Conservation (phyloP, 2,329 filamentous ascomycete species). For the Colletotrichum gloeosporioides region DNA sequence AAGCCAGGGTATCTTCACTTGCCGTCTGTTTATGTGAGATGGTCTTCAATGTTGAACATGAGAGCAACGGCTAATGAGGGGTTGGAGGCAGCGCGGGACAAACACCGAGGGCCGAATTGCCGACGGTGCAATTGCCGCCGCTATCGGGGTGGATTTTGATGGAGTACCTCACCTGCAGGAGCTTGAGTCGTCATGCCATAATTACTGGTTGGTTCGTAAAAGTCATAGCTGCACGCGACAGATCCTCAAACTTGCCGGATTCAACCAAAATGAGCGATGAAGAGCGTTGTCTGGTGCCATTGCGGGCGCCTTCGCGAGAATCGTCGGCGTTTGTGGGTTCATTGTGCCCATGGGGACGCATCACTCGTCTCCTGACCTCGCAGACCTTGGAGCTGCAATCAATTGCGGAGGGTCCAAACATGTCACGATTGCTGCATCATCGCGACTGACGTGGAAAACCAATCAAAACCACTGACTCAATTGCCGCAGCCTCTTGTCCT, state of each 20-base stretch:
- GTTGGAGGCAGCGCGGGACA: not conserved
- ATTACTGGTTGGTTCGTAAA: not conserved
- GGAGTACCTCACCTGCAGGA: not conserved
- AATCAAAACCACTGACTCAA: not conserved
- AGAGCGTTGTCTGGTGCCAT: not conserved
- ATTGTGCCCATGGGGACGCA: not conserved
- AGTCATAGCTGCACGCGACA: not conserved
- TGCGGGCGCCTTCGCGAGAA: not conserved
- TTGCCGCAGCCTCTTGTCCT: not conserved
- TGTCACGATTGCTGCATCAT: not conserved
- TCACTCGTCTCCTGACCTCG: not conserved
- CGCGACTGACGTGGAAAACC: not conserved
- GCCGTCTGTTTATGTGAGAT: not conserved
- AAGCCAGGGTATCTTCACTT: not conserved
- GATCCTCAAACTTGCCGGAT: not conserved
- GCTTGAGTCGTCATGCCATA: not conserved
- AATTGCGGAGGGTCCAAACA: not conserved
- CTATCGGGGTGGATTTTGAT: slow-evolving; percentile 1
- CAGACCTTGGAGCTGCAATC: not conserved
- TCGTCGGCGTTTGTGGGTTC: not conserved
- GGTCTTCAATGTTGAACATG: not conserved
- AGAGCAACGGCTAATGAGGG: not conserved
- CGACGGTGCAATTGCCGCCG: slow-evolving; percentile 13
- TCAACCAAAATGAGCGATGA: not conserved
- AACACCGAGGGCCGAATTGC: slow-evolving; percentile 15